Conservation (phyloP, 768 basidiomycete genomes). For the Termitomyces eurrhizus region DNA sequence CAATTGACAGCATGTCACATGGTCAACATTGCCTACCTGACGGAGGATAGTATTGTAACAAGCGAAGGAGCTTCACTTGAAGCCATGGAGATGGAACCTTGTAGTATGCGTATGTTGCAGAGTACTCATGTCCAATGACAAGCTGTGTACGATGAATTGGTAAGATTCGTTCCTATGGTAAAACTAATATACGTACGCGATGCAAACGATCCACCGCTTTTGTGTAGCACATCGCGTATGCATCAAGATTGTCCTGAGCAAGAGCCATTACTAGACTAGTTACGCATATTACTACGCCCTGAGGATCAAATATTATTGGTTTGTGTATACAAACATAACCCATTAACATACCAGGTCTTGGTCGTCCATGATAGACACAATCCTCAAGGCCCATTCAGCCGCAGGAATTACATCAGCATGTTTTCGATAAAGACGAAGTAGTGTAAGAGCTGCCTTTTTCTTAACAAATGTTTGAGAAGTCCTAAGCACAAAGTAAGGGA, state of each 20-base stretch:
- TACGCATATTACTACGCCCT: conserved; percentile 95
- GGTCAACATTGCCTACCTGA: conserved; percentile 56
- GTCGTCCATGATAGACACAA: conserved; percentile 96
- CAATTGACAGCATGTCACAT: not conserved
- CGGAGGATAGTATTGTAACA: conserved; percentile 94
- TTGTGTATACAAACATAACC: conserved; percentile 7
- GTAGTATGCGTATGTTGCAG: conserved; percentile 91
- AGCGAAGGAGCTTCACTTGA: conserved; percentile 89
- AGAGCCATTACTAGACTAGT: conserved; percentile 92
- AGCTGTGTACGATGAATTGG: conserved; percentile 46
- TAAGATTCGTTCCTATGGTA: not conserved
- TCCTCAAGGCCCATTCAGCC: conserved; percentile 92
- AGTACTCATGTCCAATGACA: conserved; percentile 86
- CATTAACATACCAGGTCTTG: conserved; percentile 60
- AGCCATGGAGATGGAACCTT: conserved; percentile 98
- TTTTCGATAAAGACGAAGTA: conserved; percentile 91
- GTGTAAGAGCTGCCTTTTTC: conserved; percentile 95
- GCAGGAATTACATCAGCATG: conserved; percentile 93
- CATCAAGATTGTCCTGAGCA: conserved; percentile 90
- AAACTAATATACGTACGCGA: conserved; percentile 48
- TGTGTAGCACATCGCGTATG: conserved; percentile 88
- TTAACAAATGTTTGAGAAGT: conserved; percentile 95
- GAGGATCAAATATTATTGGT: conserved; percentile 1
- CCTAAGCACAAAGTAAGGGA: conserved; percentile 37
- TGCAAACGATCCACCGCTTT: conserved; percentile 90